phyloP scores from a whole-genome alignment of 345 rosid genomes.

The Eucalyptus cloeziana region DNA sequence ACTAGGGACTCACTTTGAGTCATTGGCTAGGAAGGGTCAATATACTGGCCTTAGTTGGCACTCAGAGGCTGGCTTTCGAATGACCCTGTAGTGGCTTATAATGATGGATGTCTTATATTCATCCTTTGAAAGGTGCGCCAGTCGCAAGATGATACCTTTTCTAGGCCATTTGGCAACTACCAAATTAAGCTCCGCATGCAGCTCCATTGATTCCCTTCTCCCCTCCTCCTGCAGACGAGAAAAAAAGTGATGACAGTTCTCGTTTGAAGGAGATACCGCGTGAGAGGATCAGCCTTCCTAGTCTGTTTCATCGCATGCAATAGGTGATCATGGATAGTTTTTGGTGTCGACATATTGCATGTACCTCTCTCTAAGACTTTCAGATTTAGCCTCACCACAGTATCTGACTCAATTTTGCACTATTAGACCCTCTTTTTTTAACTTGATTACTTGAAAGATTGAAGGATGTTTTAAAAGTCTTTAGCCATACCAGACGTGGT shows the following conservation, averaged over 20 bases:
- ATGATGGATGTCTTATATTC: not conserved
- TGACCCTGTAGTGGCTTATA: not conserved
- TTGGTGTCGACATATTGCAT: not conserved
- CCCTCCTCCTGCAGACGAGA: not conserved
- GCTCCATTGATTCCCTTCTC: not conserved
- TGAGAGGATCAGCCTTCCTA: not conserved
- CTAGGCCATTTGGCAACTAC: not conserved
- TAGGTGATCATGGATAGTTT: not conserved
- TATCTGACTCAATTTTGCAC: not conserved
- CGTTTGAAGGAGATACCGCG: not conserved
- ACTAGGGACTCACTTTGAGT: constrained; percentile 67
- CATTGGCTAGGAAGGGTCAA: constrained; percentile 54
- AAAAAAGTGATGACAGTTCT: not conserved
- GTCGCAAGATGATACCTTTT: not conserved
- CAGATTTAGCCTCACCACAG: not conserved
- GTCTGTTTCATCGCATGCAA: not conserved
- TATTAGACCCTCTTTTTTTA: not conserved
- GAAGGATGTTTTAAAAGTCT: not conserved
- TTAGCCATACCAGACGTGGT: not conserved
- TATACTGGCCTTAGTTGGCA: constrained; percentile 72
- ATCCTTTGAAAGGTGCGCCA: not conserved
- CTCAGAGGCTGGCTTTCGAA: constrained; percentile 83
- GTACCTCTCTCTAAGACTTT: not conserved
- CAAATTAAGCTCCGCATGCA: not conserved
- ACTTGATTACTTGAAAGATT: not conserved